Percentiles rank a stretch among this genome's conserved stretches.
Evolutionary conservation across 1,284 basidiomycete species (phyloP).

Genomic region (Marasmius tenuissimus): DNA sequence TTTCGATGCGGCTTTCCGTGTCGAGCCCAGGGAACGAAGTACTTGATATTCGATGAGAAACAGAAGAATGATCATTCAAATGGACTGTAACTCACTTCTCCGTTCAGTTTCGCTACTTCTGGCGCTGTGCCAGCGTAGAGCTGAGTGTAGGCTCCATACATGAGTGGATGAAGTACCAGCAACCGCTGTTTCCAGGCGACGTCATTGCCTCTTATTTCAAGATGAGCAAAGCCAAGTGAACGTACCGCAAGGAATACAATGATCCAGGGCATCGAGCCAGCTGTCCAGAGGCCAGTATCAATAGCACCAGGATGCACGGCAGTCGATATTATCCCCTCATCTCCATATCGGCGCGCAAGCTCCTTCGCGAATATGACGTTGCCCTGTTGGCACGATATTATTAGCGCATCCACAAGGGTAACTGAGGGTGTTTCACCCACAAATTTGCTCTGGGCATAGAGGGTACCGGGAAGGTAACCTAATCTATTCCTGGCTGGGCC

Average conservation of each 20-base stretch:
- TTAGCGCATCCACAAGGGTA: neutral
- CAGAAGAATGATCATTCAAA: neutral
- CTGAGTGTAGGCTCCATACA: constrained; percentile 16
- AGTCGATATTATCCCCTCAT: constrained; percentile 32
- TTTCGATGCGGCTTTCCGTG: constrained; percentile 13
- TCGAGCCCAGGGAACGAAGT: constrained; percentile 29
- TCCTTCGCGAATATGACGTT: constrained; percentile 34
- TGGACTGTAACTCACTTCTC: constrained; percentile 16
- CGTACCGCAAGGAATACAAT: neutral
- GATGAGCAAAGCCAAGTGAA: constrained; percentile 1
- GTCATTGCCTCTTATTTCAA: constrained; percentile 1
- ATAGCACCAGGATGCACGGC: constrained; percentile 29
- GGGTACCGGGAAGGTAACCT: constrained; percentile 11
- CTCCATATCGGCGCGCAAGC: constrained; percentile 29
- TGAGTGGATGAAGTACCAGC: neutral
- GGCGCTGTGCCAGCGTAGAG: constrained; percentile 17
- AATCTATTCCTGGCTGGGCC: constrained; percentile 31
- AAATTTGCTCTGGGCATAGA: constrained; percentile 50
- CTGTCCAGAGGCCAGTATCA: constrained; percentile 22
- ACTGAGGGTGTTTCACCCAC: constrained; percentile 22
- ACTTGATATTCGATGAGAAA: constrained; percentile 12
- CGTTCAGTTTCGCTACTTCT: constrained; percentile 16
- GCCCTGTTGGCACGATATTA: constrained; percentile 18
- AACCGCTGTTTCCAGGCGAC: neutral
- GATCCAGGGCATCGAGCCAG: constrained; percentile 14